Conservation (phyloP, 768 basidiomycete species). For the Lentinula raphanica region DNA sequence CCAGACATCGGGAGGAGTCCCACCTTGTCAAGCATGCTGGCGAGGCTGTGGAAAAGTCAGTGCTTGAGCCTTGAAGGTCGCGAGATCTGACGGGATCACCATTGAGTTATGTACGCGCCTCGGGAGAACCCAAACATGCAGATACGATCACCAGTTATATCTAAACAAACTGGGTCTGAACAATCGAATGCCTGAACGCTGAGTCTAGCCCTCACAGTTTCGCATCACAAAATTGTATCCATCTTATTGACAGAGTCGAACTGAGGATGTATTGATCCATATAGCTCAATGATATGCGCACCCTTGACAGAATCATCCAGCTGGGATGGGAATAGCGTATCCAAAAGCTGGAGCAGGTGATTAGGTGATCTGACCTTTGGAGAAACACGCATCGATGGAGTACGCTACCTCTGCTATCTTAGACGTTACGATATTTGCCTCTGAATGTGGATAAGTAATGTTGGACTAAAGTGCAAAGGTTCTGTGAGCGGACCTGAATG, state of each 20-base stretch:
- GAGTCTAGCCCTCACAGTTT: conserved; percentile 34
- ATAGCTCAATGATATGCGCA: conserved; percentile 13
- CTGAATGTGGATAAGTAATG: conserved; percentile 34
- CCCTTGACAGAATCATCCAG: conserved; percentile 46
- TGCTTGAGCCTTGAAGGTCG: neutral
- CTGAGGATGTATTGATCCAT: neutral
- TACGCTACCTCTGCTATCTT: conserved; percentile 34
- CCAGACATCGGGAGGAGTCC: conserved; percentile 24
- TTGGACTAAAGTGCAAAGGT: conserved; percentile 35
- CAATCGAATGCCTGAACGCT: neutral
- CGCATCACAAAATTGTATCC: conserved; percentile 60
- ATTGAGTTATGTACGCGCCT: conserved; percentile 63
- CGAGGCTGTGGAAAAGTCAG: conserved; percentile 8
- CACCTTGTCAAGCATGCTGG: conserved; percentile 25
- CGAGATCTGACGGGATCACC: conserved; percentile 18
- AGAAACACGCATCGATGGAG: neutral
- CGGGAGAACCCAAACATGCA: conserved; percentile 52
- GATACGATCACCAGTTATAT: conserved; percentile 27
- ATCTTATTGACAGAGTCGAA: conserved; percentile 24
- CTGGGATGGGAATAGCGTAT: conserved; percentile 46
- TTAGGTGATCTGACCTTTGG: too few species aligned
- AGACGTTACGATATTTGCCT: conserved; percentile 29
- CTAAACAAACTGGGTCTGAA: conserved; percentile 22
- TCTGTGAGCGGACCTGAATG: neutral
- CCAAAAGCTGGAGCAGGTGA: conserved; percentile 32